Conservation (phyloP, 2,329 filamentous ascomycete genomes). For the Nemania sp. region DNA sequence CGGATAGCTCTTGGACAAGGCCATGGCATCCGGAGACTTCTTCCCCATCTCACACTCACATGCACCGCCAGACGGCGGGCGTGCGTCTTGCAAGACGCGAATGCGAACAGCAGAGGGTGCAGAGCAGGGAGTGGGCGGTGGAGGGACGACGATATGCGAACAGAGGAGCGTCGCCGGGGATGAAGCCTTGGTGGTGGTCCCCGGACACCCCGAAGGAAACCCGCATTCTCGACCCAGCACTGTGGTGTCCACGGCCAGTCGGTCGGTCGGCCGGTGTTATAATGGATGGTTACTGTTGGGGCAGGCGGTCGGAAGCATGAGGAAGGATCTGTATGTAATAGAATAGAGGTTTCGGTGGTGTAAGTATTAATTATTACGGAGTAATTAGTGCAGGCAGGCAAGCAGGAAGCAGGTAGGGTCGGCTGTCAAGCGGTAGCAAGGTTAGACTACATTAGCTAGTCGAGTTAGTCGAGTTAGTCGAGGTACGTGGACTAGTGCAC, state of each 20-base stretch:
- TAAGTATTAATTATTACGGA: too few species aligned
- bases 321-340: background rate
- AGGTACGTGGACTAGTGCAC: too few species aligned
- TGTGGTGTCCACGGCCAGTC: background rate
- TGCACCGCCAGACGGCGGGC: background rate
- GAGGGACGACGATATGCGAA: too few species aligned
- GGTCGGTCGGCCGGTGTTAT: background rate
- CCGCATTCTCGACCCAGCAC: slow-evolving; percentile 6
- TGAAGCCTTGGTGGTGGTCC: slow-evolving; percentile 9
- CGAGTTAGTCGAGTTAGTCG: too few species aligned
- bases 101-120: background rate
- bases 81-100: background rate
- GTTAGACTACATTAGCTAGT: too few species aligned
- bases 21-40: background rate
- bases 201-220: slow-evolving; percentile 17
- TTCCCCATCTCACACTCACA: background rate
- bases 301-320: background rate
- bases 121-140: background rate
- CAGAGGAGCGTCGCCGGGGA: background rate
- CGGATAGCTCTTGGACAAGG: slow-evolving; percentile 10
- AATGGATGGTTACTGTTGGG: background rate
- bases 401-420: too few species aligned
- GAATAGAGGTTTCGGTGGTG: background rate
- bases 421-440: too few species aligned
- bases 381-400: too few species aligned